Evolutionary conservation across 2,329 filamentous ascomycete species (phyloP), one percentile per base, ranked within the genome.

Genomic region (Fusarium nygamai): DNA sequence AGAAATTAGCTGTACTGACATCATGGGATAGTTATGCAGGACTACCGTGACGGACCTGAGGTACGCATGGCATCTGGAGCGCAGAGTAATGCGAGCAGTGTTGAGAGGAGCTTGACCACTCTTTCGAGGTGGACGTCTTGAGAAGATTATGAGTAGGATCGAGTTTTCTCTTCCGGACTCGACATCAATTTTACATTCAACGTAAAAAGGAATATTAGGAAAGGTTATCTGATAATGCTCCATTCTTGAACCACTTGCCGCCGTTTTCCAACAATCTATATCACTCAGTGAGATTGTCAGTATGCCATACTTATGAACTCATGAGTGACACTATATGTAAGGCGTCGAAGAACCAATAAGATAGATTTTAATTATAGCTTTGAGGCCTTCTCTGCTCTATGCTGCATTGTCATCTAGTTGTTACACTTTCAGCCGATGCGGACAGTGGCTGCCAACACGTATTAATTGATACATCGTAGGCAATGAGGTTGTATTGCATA

Each of bases 311-410:
- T 24, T 14, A 24, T 33, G 22, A 51, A 14, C 31, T 34, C 48
- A 51, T 20, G 51, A 17, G 34, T 38, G 51, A 39, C 13, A 38
- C 24, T 13, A 10, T 12, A 39, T 29, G 13, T 5, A n/a, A 27
- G 14, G 7, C 51, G 6, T n/a, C 24, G 8, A 54, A 22, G 0
- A 2, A 5, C 14, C 11, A 9, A 29, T 5, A 22, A 12, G 19
- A 4, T 10, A 12, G 16, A 4, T 27, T 3, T 27, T 22, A 1
- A n/a, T 29, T 16, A 54, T 12, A 6, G 16, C 16, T 14, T 38
- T 13, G 13, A 5, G 38, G 19, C 13, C 7, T 17, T n/a, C 20
- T 41, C 27, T 31, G 20, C 51, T n/a, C 20, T 56, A 13, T 56
- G 20, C 11, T 31, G 16, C 39, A 14, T n/a, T 29, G 20, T n/a